Conservation (phyloP, 176 grass and related monocot species). For the Bromus sterilis region DNA sequence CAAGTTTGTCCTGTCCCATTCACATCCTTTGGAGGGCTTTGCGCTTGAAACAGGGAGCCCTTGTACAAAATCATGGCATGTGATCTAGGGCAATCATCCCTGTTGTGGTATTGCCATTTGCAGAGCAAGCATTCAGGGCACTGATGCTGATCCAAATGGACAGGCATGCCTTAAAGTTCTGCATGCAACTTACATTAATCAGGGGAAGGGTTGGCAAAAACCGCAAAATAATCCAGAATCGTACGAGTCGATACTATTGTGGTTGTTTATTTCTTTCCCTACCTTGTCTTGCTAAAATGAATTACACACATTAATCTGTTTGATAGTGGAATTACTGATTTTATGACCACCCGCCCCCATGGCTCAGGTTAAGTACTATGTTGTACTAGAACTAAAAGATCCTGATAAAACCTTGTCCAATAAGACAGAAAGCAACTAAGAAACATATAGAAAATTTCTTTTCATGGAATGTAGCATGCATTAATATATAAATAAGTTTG, state of each 20-base stretch:
- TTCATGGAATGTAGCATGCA: neutral
- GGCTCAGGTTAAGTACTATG: neutral
- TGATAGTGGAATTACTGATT: neutral
- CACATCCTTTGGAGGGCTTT: no score
- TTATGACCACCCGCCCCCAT: neutral
- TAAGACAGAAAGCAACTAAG: neutral
- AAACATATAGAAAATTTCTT: no score
- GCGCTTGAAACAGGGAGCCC: no score
- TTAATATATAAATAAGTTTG: neutral
- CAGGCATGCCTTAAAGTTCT: neutral
- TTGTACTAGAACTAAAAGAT: neutral
- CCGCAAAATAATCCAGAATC: neutral
- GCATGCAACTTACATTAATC: neutral
- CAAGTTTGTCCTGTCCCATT: neutral
- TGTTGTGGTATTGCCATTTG: neutral
- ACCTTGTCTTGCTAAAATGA: neutral
- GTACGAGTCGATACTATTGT: neutral
- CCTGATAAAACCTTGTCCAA: neutral
- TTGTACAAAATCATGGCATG: neutral
- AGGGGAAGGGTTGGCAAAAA: neutral
- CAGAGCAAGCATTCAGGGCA: neutral
- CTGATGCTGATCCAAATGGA: neutral
- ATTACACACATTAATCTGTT: neutral
- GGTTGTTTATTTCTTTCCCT: neutral
- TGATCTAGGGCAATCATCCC: neutral